phyloP scores from a whole-genome alignment of 2,329 filamentous ascomycete genomes.

The Penicillium janthinellum region DNA sequence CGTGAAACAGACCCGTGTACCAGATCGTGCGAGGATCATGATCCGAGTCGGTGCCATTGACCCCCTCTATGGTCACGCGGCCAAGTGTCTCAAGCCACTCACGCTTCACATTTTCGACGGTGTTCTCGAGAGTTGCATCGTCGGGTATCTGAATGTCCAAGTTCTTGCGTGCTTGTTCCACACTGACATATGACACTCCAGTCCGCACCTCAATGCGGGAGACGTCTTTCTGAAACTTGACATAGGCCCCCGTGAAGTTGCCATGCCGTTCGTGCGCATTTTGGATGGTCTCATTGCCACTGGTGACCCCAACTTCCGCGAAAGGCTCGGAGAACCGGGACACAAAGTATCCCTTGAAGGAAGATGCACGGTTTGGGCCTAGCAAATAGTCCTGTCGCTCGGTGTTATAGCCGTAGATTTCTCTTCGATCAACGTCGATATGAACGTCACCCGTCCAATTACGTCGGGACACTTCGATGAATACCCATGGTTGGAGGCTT shows the following conservation, averaged over 20 bases:
- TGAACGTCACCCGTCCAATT: conserved; percentile 51
- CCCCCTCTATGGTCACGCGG: conserved; percentile 47
- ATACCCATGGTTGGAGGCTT: conserved; percentile 39
- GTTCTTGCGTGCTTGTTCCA: conserved; percentile 51
- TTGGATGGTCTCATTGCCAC: conserved; percentile 32
- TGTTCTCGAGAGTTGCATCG: conserved; percentile 40
- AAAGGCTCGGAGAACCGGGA: conserved; percentile 51
- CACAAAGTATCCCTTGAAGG: conserved; percentile 52
- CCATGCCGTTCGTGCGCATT: conserved; percentile 31
- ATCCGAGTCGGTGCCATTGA: conserved; percentile 44
- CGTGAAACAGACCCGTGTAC: conserved; percentile 52
- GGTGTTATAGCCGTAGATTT: conserved; percentile 50
- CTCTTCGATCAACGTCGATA: conserved; percentile 40
- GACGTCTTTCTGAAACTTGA: conserved; percentile 37
- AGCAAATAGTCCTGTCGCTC: conserved; percentile 52
- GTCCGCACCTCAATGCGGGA: conserved; percentile 49
- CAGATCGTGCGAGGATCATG: conserved; percentile 51
- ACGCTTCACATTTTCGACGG: conserved; percentile 44
- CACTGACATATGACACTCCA: conserved; percentile 51
- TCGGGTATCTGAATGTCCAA: conserved; percentile 48
- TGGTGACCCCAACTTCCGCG: conserved; percentile 38
- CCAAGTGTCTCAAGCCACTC: conserved; percentile 52
- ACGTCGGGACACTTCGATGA: conserved; percentile 48
- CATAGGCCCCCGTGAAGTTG: conserved; percentile 46
- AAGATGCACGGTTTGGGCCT: conserved; percentile 45